Evolutionary conservation across 306 rosid genomes (phyloP), one percentile per base, ranked within the genome.

Genomic region (Casuarina cunninghamiana): DNA sequence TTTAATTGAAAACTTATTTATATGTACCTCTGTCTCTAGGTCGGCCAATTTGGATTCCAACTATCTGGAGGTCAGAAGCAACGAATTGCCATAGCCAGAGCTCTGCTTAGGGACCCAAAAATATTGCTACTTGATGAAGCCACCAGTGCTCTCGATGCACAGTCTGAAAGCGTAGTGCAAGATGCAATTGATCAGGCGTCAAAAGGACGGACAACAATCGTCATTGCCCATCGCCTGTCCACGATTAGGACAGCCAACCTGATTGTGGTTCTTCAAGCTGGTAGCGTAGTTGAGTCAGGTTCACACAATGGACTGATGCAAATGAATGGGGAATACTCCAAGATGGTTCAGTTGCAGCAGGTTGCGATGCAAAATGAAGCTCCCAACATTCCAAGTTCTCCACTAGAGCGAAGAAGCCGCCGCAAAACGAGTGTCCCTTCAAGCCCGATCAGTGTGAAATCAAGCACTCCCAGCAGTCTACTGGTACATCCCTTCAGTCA

Each of bases 21-120:
- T 32, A 54, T 17, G 10, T n/a, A 54, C 32, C 2, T 4, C 35
- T 54, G 2, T 17, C 32, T 3, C 35, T n/a, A 93, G 96, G 91
- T 91, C 9, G 96, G 98, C 57, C 91, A 90, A 80, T 81, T 87
- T 53, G 98, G 98, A 82, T 80, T 91, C 80, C 97, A 93, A 35
- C 76, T 93, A 49, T 91, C 96, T 32, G 96, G 97, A 82, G 90
- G 98, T 51, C 93, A 93, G 83, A 93, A 90, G 82, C 98, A 93
- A 76, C 90, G 98, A 83, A 89, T 93, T 81, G 93, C 94, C 32
- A 91, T 93, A 68, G 98, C 98, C 70, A 94, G 96, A 71, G 96
- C 97, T 21, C 51, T 89, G 42, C 73, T 94, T 77, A 75, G 97
- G 78, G 87, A 94, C 69, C 96, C 96, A 1, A 90, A 81, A 86